These are phyloP conservation scores for Camellia japonica DNA, from an alignment of 148 eudicot genomes.

Conservation along the genomic window DNA sequence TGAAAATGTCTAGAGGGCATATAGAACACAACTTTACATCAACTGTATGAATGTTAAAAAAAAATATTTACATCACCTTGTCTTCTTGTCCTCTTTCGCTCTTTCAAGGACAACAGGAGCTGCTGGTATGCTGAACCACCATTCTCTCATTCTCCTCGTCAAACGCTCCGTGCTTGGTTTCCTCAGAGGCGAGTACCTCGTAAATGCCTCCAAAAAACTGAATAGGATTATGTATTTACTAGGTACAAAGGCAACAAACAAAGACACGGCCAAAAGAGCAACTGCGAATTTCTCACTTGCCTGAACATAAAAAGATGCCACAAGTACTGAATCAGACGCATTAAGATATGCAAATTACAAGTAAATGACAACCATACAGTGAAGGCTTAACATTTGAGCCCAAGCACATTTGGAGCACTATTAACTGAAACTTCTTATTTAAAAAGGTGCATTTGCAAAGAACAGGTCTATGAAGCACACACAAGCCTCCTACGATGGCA, in stretches of 20 bases:
- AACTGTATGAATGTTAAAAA: background rate
- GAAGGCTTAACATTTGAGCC: background rate
- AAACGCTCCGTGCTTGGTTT: conserved; percentile 68
- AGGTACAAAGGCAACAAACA: conserved; percentile 57
- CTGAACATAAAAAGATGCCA: conserved; percentile 28
- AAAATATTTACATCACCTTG: conserved; percentile 27
- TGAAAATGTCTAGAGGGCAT: background rate
- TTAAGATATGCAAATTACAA: background rate
- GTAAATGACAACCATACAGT: background rate
- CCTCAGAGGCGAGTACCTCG: conserved; percentile 75
- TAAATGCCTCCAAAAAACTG: conserved; percentile 57
- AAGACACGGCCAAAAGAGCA: conserved; percentile 43
- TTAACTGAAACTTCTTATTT: background rate
- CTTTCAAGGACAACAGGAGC: conserved; percentile 81
- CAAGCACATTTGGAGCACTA: background rate
- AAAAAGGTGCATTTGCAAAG: background rate
- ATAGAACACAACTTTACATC: background rate
- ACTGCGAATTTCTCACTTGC: conserved; percentile 70
- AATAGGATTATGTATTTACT: conserved; percentile 51
- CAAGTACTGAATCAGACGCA: background rate
- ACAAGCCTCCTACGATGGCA: background rate
- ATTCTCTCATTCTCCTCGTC: conserved; percentile 71
- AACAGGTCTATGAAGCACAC: background rate
- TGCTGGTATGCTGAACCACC: conserved; percentile 98
- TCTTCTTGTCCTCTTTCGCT: conserved; percentile 69